Conservation (phyloP, 2,329 filamentous ascomycete genomes). For the Scleromitrula shiraiana region DNA sequence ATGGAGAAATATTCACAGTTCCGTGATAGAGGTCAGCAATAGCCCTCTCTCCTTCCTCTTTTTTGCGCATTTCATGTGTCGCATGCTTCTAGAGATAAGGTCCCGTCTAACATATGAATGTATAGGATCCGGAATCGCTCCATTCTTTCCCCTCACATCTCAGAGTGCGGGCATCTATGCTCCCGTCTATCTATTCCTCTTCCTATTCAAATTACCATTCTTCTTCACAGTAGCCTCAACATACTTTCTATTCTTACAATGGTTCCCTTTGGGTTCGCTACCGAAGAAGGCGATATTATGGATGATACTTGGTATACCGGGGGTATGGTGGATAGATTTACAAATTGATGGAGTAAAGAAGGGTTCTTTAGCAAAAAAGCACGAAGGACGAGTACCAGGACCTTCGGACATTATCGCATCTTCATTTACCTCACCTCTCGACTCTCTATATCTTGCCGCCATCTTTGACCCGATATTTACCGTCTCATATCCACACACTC, state of each 20-base stretch:
- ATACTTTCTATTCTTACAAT: constrained; percentile 78
- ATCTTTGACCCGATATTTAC: constrained; percentile 97
- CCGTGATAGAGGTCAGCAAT: constrained; percentile 57
- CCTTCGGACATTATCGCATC: constrained; percentile 77
- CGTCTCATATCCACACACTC: constrained; percentile 66
- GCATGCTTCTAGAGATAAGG: neutral
- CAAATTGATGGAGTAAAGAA: constrained; percentile 95
- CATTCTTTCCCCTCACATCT: constrained; percentile 77
- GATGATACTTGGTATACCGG: constrained; percentile 78
- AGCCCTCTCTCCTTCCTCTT: no score
- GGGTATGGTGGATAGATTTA: constrained; percentile 98
- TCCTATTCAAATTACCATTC: constrained; percentile 71
- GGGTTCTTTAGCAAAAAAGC: constrained; percentile 73
- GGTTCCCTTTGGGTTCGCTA: constrained; percentile 62
- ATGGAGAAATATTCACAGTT: constrained; percentile 76
- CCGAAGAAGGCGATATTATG: constrained; percentile 80
- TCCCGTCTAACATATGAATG: constrained; percentile 19
- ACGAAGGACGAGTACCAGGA: constrained; percentile 65
- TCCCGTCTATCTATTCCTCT: constrained; percentile 62
- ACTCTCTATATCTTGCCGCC: constrained; percentile 86
- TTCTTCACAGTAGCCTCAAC: constrained; percentile 58
- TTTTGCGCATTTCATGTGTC: constrained; percentile 1
- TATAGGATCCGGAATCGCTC: constrained; percentile 86
- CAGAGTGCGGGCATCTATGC: constrained; percentile 54
- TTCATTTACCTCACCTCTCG: constrained; percentile 86